Evolutionary conservation across 2,329 filamentous ascomycete genomes (phyloP), one percentile per base, ranked within the genome.

Genomic region (Chaetomium globosum): DNA sequence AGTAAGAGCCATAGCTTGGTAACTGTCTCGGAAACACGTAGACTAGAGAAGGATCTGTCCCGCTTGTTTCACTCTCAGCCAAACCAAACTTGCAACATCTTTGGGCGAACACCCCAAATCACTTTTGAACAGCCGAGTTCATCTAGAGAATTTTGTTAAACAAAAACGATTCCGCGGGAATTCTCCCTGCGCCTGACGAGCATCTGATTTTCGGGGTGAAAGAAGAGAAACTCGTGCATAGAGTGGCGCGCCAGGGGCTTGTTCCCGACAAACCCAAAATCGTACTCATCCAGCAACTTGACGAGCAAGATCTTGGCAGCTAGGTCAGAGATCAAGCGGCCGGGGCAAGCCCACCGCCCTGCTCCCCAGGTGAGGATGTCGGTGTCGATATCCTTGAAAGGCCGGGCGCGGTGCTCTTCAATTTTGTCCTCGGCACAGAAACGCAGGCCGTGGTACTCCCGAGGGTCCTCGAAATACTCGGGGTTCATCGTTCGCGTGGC

Each of bases 361-460:
- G 43, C 43, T 21, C 43, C 43, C 43, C 43, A 48, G 1, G 43
- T 48, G 43, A 48, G 43, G 19, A 48, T 48, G 19, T 48, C 43
- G 19, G 43, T 48, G 43, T 48, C 43, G 9, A 48, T 48, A 21
- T 21, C n/a, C 2, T 21, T 48, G 43, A 48, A 48, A 48, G 43
- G 43, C 19, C 43, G 43, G 5, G 43, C 43, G 19, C 43, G 43
- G 43, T 48, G 43, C 43, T 48, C 43, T 19, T 48, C 43, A 21
- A 48, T 48, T 19, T 48, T 48, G 43, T 48, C 43, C 43, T 48
- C 43, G 19, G 43, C 43, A 19, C 43, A 48, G 43, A 48, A 48
- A 16, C 43, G 43, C 7, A 48, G 43, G 21, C 43, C 43, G 43
- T 48, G 19, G 43, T 48, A 48, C 8, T 48, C 43, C 5, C 43